Conservation (phyloP, 768 basidiomycete genomes). For the Lyophyllum decastes region DNA sequence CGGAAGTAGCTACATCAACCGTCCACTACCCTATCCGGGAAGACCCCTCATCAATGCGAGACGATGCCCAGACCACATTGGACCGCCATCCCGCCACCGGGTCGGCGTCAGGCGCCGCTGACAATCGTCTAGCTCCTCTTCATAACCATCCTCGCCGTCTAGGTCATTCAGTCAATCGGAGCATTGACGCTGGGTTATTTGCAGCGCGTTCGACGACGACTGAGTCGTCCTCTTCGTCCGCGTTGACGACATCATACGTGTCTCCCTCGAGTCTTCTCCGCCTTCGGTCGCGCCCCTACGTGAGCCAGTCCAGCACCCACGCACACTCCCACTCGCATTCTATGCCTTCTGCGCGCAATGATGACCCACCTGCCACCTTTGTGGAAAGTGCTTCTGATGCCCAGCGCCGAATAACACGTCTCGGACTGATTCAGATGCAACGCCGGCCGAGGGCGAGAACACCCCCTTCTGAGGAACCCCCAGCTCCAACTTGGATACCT, state of each 20-base stretch:
- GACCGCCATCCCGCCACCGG: background rate
- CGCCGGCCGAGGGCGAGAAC: background rate
- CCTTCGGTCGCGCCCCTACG: conserved; percentile 13
- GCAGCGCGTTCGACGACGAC: background rate
- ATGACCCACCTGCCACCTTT: conserved; percentile 33
- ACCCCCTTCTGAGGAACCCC: background rate
- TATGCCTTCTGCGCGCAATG: conserved; percentile 20
- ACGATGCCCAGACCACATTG: background rate
- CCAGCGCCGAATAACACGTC: conserved; percentile 36
- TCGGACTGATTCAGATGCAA: conserved; percentile 30
- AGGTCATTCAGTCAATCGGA: background rate
- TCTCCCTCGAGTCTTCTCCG: background rate
- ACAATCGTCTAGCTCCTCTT: background rate
- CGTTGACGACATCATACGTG: background rate
- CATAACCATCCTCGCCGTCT: background rate
- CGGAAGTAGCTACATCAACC: background rate
- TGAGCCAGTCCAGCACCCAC: conserved; percentile 1
- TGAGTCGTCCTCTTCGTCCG: background rate
- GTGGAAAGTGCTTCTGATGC: conserved; percentile 46
- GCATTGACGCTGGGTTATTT: background rate
- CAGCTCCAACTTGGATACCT: background rate
- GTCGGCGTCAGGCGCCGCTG: background rate
- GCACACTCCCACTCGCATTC: conserved; percentile 22
- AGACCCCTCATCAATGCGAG: background rate
- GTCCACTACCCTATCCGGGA: background rate